Evolutionary conservation across 768 basidiomycete genomes (phyloP), one percentile per base, ranked within the genome.

Genomic region (Daedaleopsis sinensis): DNA sequence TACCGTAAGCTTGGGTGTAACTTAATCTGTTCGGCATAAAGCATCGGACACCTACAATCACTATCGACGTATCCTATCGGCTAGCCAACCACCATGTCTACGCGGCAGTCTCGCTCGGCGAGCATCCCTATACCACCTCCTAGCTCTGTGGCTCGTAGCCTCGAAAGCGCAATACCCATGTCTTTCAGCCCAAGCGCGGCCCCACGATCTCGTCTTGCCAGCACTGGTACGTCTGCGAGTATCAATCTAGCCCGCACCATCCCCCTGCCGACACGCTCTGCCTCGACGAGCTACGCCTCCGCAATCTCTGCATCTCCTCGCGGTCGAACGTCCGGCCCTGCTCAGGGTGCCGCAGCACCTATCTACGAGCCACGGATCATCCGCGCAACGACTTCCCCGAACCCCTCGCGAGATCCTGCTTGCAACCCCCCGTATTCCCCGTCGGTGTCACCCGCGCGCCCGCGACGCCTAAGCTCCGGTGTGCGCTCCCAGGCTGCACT

Each of bases 151-250:
- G 72, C 80, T 65, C 80, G 86, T 60, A 84, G 84, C 62, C 83
- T 91, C 57, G 89, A 90, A 70, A 81, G 81, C 52, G 79, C 84
- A 49, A 84, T 90, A 35, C 79, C 85, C n/a, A 83, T 89, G 62
- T 86, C 88, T 10, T 80, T 85, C 56, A 61, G 57, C 55, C 62
- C 64, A 9, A 59, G 42, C 44, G 53, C 58, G 10, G 21, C 61
- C 15, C 35, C 51, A 15, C 67, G 54, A 9, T 58, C 57, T 24
- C 57, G 58, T 1, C 56, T 51, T 11, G 8, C 55, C 52, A 64
- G 61, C 32, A 18, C 59, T 35, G 24, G 60, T 54, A 46, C 61
- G 39, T 53, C 49, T 36, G 52, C 61, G 19, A 61, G 49, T 35
- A 46, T 53, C 39, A 54, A 43, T 27, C 27, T 57, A 16, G 47